Evolutionary conservation across 352 stramenopile species (phyloP), one percentile per base, ranked within the genome.

Genomic region (Globisporangium perplexum): DNA sequence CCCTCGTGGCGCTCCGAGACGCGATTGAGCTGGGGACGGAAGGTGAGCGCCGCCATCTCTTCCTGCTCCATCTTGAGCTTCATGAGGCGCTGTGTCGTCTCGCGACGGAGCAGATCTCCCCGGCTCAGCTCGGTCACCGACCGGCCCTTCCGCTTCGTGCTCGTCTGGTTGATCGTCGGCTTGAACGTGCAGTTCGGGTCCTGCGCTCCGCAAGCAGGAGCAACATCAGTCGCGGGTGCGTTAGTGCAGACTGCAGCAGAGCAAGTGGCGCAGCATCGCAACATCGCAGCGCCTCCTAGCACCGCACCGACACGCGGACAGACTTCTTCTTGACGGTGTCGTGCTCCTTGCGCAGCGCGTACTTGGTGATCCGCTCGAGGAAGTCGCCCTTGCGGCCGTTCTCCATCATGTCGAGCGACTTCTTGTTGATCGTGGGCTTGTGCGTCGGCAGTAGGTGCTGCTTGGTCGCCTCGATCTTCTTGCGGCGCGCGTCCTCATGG

Each of bases 41-140:
- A 95, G 8, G 84, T 95, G 23, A 95, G 56, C 3, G 75, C 65
- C 15, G 73, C 69, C 82, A 94, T 90, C 47, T 95, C 84, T 31
- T 91, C 72, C 60, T 95, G 84, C 67, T 93, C 84, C 80, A 90
- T 89, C 53, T 90, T 87, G 24, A 94, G 63, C 59, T 93, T 92
- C 80, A 93, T 90, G 4, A 94, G 53, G 3, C 83, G 67, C 53
- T 92, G 77, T 7, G 72, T 77, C 8, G 83, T 94, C 55, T 94
- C 83, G 14, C 79, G 71, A 15, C 81, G 78, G 28, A 94, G 55
- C 35, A 90, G 46, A 31, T 94, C 84, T 1, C 80, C 84, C 10
- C 84, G 76, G 60, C 82, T 91, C 17, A 94, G 66, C 46, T 94
- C 83, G 0, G 80, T 94, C 24, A 94, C 83, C 4, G 74, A 88